Percentiles rank a stretch among this genome's conserved stretches.
phyloP scores from a whole-genome alignment of 192 early-diverging fungal species.

The Piromyces finnis region DNA sequence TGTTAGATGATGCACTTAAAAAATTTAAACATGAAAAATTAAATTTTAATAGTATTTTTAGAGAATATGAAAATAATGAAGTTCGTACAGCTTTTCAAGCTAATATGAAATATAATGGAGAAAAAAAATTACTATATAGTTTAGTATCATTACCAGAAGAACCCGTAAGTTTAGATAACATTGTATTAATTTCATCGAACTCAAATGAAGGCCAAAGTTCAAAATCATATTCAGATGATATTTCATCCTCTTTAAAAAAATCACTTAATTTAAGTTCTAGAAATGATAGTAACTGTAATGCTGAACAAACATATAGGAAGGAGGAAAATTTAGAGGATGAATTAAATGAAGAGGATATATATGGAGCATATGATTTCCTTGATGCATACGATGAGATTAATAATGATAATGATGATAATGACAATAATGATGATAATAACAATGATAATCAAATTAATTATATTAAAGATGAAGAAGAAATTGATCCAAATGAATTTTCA shows the following conservation, averaged over 20 bases:
- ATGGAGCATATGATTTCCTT: background rate
- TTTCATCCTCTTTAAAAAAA: background rate
- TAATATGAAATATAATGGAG: background rate
- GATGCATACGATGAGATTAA: too few relatives aligned
- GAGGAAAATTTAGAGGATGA: background rate
- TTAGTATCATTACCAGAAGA: background rate
- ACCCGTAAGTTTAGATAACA: background rate
- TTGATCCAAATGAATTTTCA: background rate
- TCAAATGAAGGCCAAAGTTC: background rate
- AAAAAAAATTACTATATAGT: background rate
- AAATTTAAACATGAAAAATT: background rate
- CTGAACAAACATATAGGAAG: too few relatives aligned
- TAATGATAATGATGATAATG: too few relatives aligned
- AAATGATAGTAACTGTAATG: background rate
- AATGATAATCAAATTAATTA: background rate
- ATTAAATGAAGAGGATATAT: background rate
- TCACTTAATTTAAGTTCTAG: background rate
- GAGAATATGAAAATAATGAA: background rate
- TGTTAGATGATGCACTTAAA: background rate
- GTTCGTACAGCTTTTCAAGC: background rate
- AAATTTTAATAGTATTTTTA: background rate
- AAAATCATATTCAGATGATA: background rate
- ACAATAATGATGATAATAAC: too few relatives aligned
- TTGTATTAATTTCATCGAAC: background rate
- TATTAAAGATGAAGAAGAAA: background rate